Percentiles rank a stretch among this genome's conserved stretches.
Conservation (phyloP, 495 filamentous ascomycete species). For the Penicillium fimorum region DNA sequence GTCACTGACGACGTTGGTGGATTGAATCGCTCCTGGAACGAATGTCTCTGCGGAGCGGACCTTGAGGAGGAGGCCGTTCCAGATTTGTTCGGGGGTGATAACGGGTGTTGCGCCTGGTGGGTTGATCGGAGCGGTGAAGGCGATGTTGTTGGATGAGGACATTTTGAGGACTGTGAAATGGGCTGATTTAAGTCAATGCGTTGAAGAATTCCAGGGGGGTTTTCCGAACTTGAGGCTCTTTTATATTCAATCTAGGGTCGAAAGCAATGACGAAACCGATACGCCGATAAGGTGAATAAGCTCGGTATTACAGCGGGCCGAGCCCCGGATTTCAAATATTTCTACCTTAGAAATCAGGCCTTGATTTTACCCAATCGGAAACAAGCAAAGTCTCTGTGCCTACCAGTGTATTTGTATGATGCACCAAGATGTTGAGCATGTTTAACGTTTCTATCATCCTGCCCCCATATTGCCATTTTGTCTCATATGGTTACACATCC, state of each 20-base stretch:
- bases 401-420: too few relatives aligned
- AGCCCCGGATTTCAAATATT: neutral
- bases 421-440: too few relatives aligned
- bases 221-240: neutral
- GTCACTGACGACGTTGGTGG: slow-evolving; percentile 40
- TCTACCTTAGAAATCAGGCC: neutral
- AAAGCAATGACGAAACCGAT: slow-evolving; percentile 3
- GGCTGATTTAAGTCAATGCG: neutral
- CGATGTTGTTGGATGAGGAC: slow-evolving; percentile 40
- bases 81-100: slow-evolving; percentile 48
- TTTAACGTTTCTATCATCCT: neutral
- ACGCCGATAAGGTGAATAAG: slow-evolving; percentile 3
- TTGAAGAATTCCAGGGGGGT: neutral
- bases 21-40: slow-evolving; percentile 45
- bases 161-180: slow-evolving; percentile 9
- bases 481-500: slow-evolving; percentile 2
- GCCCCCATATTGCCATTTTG: neutral
- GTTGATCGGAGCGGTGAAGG: slow-evolving; percentile 55
- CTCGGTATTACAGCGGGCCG: neutral
- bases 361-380: neutral
- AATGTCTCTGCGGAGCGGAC: slow-evolving; percentile 51
- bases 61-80: slow-evolving; percentile 52
- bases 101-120: slow-evolving; percentile 37
- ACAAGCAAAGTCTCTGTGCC: neutral
- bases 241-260: neutral